Evolutionary conservation across 305 asterid genomes (phyloP).

Genomic region (Rubia tinctorum): DNA sequence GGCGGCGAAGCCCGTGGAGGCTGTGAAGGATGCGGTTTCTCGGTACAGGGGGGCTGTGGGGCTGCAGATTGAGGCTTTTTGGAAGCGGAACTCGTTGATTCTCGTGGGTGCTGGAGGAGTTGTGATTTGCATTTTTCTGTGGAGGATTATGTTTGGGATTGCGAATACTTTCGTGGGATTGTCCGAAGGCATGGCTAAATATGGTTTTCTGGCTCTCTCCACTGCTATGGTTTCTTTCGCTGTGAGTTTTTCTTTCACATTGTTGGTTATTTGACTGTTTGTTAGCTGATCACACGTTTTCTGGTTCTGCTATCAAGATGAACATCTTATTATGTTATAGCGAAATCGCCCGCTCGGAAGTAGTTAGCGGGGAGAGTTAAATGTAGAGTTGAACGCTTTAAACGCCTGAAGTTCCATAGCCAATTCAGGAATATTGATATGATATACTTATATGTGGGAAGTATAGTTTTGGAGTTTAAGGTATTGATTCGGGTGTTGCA

Average conservation of each 20-base stretch:
- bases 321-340: background rate
- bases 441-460: background rate
- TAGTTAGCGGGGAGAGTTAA: background rate
- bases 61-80: conserved; percentile 81
- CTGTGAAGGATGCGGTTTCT: conserved; percentile 35
- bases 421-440: background rate
- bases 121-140: conserved; percentile 67
- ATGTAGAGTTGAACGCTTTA: background rate
- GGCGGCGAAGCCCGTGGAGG: conserved; percentile 40
- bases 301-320: background rate
- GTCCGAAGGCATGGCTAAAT: conserved; percentile 95
- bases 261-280: background rate
- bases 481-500: background rate
- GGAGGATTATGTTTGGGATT: conserved; percentile 84
- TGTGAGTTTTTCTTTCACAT: conserved; percentile 51
- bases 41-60: conserved; percentile 69
- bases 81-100: conserved; percentile 72
- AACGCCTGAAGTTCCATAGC: background rate
- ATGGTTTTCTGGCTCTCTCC: conserved; percentile 90
- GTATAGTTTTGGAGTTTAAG: background rate
- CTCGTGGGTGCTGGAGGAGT: conserved; percentile 74
- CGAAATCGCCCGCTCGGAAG: background rate
- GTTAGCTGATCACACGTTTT: background rate
- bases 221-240: conserved; percentile 75
- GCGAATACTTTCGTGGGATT: conserved; percentile 70